These are phyloP conservation scores for Kandelia obovata DNA, from an alignment of 345 rosid species.

Conservation along the genomic window DNA sequence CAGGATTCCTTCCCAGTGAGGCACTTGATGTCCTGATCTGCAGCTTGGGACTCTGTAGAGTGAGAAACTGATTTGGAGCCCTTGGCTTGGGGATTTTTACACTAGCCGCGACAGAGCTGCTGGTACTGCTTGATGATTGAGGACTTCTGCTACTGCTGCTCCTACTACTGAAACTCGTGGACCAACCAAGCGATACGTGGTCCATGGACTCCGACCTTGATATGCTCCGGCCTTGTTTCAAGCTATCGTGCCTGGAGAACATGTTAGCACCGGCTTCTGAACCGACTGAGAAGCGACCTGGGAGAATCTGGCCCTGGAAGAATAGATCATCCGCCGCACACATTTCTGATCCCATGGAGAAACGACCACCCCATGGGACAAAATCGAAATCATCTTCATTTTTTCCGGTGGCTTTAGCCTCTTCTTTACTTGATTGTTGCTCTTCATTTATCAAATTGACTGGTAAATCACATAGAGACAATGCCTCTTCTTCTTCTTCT, in stretches of 20 bases:
- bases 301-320: slow-evolving; percentile 66
- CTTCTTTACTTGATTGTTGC: slow-evolving; percentile 11
- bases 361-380: slow-evolving; percentile 37
- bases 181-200: slow-evolving; percentile 23
- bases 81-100: slow-evolving; percentile 32
- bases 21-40: slow-evolving; percentile 49
- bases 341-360: slow-evolving; percentile 50
- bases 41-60: slow-evolving; percentile 71
- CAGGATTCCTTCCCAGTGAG: slow-evolving; percentile 19
- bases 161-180: slow-evolving; percentile 39
- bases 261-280: slow-evolving; percentile 33
- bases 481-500: slow-evolving; percentile 64
- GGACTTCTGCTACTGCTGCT: slow-evolving; percentile 45
- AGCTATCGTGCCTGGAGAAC: slow-evolving; percentile 16
- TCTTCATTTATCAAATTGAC: slow-evolving; percentile 32
- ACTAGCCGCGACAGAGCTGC: background rate
- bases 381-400: slow-evolving; percentile 56
- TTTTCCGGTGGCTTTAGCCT: slow-evolving; percentile 20
- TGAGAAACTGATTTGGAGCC: slow-evolving; percentile 45
- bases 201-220: slow-evolving; percentile 61
- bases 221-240: slow-evolving; percentile 21
- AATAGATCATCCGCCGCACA: slow-evolving; percentile 73
- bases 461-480: slow-evolving; percentile 71
- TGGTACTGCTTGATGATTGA: slow-evolving; percentile 25
- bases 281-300: slow-evolving; percentile 55